Base-by-base conservation (phyloP, 1,139 yeast species). In the Pneumocystis canis region DNA sequence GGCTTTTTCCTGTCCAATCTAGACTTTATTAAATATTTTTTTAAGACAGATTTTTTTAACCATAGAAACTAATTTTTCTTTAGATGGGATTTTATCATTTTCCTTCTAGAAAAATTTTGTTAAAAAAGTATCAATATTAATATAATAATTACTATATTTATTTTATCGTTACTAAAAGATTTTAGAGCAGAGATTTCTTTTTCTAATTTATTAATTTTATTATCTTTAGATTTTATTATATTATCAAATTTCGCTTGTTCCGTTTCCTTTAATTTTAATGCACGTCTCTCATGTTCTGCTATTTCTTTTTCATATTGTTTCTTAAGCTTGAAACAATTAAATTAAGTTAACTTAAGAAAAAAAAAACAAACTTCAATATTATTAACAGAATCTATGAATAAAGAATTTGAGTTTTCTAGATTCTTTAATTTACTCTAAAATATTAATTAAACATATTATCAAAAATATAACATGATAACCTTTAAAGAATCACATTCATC, bases 141-240 rank as follows among this genome's bases (percentile, higher is more conserved):
- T 25, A 25, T 25, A 25, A 47, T 25, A n/a, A 18, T 47, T 47
- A 47, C 54, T 28, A 47, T 20, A 47, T 47, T 47, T 11, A 25
- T 25, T 11, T 9, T 5, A 25, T 47, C 54, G 25, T 18, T 47
- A 20, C 14, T 41, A 14, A 57, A 30, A 25, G 59, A 35, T 14
- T 57, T 57, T 35, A 57, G 25, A 4, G 11, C 9, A 5, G 20
- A 39, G 11, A 57, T 25, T 20, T 57, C 59, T 14, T 57, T 35
- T 25, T 57, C 59, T 20, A 57, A 39, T 57, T 57, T 57, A 35
- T 35, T 57, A 39, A 57, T 57, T 39, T 57, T 57, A 20, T 57
- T 35, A 57, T 57, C 59, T 14, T 57, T 57, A 20, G 41, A 35
- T 57, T 57, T 57, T 35, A 57, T 57, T 57, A 35, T 39, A 30